phyloP scores from a whole-genome alignment of 2,329 filamentous ascomycete genomes.

The Ascochyta clinopodiicola region DNA sequence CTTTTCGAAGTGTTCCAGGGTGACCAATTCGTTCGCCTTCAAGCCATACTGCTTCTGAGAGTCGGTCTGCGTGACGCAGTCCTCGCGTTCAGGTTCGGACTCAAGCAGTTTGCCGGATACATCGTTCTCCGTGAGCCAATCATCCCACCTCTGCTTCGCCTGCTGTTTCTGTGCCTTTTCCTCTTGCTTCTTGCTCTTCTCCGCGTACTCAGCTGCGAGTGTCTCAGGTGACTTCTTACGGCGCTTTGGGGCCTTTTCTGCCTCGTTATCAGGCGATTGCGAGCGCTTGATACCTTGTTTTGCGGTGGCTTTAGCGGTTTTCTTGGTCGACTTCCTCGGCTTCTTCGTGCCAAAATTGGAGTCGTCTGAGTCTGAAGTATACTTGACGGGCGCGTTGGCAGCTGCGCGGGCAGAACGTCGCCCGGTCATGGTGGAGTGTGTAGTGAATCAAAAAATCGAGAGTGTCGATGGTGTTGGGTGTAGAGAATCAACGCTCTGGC shows the following conservation, averaged over 20 bases:
- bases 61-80: conserved; percentile 6
- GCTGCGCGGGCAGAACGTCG: conserved; percentile 20
- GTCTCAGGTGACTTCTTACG: conserved; percentile 4
- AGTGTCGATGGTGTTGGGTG: no score
- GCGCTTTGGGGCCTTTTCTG: conserved; percentile 12
- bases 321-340: conserved; percentile 1
- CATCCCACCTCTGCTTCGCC: conserved; percentile 11
- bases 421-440: conserved; percentile 14
- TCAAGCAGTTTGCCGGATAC: conserved; percentile 4
- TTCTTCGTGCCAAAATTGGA: conserved; percentile 22
- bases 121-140: conserved; percentile 8
- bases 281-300: conserved; percentile 2
- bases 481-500: no score
- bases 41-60: background rate
- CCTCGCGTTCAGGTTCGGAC: background rate
- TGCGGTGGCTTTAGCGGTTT: background rate
- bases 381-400: conserved; percentile 23
- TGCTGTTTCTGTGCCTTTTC: conserved; percentile 8
- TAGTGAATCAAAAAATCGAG: background rate
- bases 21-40: background rate
- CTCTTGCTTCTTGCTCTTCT: conserved; percentile 2
- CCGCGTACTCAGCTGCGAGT: conserved; percentile 3
- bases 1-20: conserved; percentile 1
- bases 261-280: background rate
- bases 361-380: conserved; percentile 20